Percentiles rank a stretch among this genome's conserved stretches.
These are phyloP conservation scores for Davidsoniella eucalypti DNA, from an alignment of 2,329 filamentous ascomycete genomes.

Conservation along the genomic window DNA sequence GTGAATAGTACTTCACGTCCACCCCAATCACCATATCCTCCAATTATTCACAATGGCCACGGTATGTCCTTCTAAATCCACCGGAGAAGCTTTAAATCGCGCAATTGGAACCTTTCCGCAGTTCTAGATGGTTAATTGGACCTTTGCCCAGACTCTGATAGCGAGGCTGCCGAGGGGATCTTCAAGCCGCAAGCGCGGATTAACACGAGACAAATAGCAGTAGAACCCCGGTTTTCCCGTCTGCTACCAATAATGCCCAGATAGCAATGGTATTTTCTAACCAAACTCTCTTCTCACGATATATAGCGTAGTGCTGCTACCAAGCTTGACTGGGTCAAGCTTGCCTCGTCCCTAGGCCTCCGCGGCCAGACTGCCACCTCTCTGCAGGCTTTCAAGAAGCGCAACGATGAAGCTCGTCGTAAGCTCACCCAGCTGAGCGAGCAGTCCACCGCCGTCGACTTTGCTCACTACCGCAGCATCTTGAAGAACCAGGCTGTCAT, in stretches of 20 bases:
- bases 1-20: constrained; percentile 22
- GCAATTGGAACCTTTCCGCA: neutral
- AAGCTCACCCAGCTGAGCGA: constrained; percentile 74
- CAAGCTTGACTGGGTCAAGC: constrained; percentile 98
- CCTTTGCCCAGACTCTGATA: neutral
- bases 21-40: constrained; percentile 30
- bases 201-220: neutral
- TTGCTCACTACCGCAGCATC: constrained; percentile 73
- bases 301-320: constrained; percentile 86
- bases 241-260: neutral
- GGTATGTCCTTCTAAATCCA: constrained; percentile 34
- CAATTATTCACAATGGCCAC: constrained; percentile 47
- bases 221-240: neutral
- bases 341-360: constrained; percentile 86
- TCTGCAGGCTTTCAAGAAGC: constrained; percentile 96
- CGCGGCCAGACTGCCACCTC: constrained; percentile 84
- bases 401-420: constrained; percentile 96
- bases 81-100: neutral
- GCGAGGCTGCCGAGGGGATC: neutral
- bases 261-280: neutral
- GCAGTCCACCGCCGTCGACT: constrained; percentile 77
- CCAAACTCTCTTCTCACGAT: constrained; percentile 9
- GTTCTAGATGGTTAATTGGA: neutral
- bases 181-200: neutral
- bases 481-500: constrained; percentile 94